These are phyloP conservation scores for Stephania cephalantha DNA, from an alignment of 164 flowering plant genomes.

Conservation along the genomic window DNA sequence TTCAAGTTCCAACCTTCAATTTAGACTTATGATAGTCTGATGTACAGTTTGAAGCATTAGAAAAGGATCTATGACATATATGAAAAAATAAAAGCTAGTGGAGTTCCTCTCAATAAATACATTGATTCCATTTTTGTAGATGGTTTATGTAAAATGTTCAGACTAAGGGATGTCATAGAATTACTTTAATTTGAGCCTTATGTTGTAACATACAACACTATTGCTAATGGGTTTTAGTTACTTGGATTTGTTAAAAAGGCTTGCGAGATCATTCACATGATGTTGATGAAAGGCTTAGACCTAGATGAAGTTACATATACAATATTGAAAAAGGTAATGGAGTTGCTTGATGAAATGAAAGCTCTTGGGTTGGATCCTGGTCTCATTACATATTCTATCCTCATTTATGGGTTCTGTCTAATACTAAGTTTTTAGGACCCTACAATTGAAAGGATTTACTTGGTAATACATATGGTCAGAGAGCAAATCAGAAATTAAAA, in stretches of 20 bases:
- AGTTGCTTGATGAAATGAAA: too few relatives aligned
- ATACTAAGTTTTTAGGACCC: too few relatives aligned
- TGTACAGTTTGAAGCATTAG: conserved; percentile 54
- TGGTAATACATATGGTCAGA: too few relatives aligned
- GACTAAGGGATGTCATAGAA: conserved; percentile 51
- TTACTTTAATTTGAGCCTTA: conserved; percentile 52
- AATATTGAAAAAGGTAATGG: too few relatives aligned
- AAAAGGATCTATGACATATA: conserved; percentile 42
- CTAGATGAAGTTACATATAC: too few relatives aligned
- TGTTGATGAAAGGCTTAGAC: too few relatives aligned
- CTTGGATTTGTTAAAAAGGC: conserved; percentile 42
- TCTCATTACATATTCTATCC: too few relatives aligned
- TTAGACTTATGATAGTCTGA: conserved; percentile 47
- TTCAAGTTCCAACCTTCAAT: conserved; percentile 40
- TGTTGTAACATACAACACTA: conserved; percentile 52
- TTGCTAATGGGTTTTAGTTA: conserved; percentile 51
- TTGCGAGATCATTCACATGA: conserved; percentile 17
- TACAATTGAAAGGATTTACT: too few relatives aligned
- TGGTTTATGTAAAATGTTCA: conserved; percentile 51
- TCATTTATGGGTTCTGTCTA: too few relatives aligned
- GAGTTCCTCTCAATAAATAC: conserved; percentile 19
- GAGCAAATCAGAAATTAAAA: too few relatives aligned
- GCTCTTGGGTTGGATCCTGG: too few relatives aligned
- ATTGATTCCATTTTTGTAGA: conserved; percentile 47
- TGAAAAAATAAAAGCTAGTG: conserved; percentile 26